Evolutionary conservation across 1,284 basidiomycete genomes (phyloP).

Genomic region (Cryptococcus deneoformans): DNA sequence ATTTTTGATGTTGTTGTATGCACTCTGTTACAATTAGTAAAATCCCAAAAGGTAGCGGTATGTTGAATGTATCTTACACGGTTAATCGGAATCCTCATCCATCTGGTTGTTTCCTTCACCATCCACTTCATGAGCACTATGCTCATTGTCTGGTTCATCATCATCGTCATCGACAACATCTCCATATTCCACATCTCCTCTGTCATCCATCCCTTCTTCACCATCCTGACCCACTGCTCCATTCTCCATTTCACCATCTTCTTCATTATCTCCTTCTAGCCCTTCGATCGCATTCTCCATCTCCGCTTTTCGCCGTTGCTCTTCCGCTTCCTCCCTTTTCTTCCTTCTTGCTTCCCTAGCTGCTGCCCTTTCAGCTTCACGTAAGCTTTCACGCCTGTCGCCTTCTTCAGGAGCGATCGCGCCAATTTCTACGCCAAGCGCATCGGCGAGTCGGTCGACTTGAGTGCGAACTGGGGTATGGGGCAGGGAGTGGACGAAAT

Average conservation of each 20-base stretch:
- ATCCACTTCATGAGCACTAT: conserved; percentile 4
- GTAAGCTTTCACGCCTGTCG: conserved; percentile 31
- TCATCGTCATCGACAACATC: conserved; percentile 32
- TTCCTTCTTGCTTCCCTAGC: conserved; percentile 23
- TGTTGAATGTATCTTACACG: background rate
- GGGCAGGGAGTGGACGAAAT: conserved; percentile 28
- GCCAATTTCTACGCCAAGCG: conserved; percentile 45
- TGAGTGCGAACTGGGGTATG: conserved; percentile 39
- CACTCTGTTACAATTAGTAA: background rate
- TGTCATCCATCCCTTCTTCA: conserved; percentile 25
- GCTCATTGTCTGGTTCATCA: conserved; percentile 37
- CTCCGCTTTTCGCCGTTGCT: conserved; percentile 24
- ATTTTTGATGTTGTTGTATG: background rate
- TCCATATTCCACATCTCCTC: conserved; percentile 34
- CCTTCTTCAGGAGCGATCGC: conserved; percentile 35
- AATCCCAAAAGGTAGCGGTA: background rate
- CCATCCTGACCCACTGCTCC: conserved; percentile 24
- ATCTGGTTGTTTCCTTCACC: conserved; percentile 17
- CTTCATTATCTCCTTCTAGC: conserved; percentile 10
- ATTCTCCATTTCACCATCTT: conserved; percentile 22
- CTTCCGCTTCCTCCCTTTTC: conserved; percentile 19
- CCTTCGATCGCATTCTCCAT: conserved; percentile 18
- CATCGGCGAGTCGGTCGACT: conserved; percentile 45
- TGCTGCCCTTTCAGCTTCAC: conserved; percentile 22
- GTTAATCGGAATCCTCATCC: conserved; percentile 10